These are phyloP conservation scores for Laetiporus sulphureus DNA, from an alignment of 1,284 basidiomycete species.

Conservation along the genomic window DNA sequence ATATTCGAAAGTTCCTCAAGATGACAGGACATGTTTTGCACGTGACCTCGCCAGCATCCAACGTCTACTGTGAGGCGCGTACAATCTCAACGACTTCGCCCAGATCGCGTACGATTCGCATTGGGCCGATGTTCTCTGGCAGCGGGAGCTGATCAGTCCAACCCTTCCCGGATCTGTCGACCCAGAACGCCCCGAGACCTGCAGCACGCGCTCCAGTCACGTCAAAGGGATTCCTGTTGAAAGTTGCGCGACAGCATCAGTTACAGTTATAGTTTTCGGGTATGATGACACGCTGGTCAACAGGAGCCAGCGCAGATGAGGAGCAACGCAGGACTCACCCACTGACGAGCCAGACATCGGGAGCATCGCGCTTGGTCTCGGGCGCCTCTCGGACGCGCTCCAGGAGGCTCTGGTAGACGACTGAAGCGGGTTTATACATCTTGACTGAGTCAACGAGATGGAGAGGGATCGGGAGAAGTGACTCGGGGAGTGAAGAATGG, in stretches of 20 bases:
- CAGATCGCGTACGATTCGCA: constrained; percentile 16
- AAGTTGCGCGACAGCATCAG: neutral
- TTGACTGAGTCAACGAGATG: constrained; percentile 19
- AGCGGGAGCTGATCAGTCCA: constrained; percentile 23
- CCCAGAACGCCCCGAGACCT: constrained; percentile 27
- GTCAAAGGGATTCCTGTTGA: constrained; percentile 28
- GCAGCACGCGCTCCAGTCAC: constrained; percentile 24
- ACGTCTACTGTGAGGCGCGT: neutral
- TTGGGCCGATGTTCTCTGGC: constrained; percentile 8
- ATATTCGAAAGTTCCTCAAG: too few species aligned
- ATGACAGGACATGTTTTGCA: too few species aligned
- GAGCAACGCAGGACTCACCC: constrained; percentile 17
- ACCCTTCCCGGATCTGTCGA: constrained; percentile 23
- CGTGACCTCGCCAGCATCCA: too few species aligned
- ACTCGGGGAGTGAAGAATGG: constrained; percentile 10
- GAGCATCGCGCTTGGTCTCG: constrained; percentile 1
- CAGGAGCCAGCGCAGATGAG: neutral
- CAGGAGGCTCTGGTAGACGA: constrained; percentile 23
- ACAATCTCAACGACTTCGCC: constrained; percentile 12
- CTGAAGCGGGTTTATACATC: constrained; percentile 23
- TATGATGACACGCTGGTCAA: neutral
- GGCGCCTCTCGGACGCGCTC: constrained; percentile 11
- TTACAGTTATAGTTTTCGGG: too few species aligned
- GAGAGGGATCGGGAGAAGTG: constrained; percentile 7
- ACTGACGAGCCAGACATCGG: constrained; percentile 27